Evolutionary conservation across 352 stramenopile species (phyloP), one percentile per base, ranked within the genome.

Genomic region (Phytopythium montanum): DNA sequence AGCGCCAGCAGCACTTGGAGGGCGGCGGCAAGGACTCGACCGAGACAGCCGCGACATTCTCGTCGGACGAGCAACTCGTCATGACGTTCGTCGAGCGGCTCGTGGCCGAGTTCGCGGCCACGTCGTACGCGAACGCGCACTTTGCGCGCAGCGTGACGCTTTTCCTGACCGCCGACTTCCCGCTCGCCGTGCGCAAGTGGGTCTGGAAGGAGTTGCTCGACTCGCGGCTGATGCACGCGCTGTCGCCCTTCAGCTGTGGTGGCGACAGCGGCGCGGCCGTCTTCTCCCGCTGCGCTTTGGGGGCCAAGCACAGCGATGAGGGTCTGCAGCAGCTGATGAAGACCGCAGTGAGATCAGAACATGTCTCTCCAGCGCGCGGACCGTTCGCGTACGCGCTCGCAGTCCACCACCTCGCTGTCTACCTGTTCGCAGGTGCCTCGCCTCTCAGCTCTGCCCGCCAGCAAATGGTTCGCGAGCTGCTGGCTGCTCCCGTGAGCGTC

Each of bases 141-240:
- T 90, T 92, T 72, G 76, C 83, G 0, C 69, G 76, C n/a, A 76
- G 75, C 39, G 54, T 91, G 45, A 81, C 83, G 48, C 62, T 92
- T 62, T 70, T 90, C 19, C 50, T 92, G 42, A 51, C 72, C 18
- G 68, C 67, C 4, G 81, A 90, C 50, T 88, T 90, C 39, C 73
- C 81, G 31, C 31, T 79, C 12, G 64, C 61, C n/a, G 42, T 88
- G 16, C 79, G 80, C 28, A 81, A 78, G 42, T 87, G 73, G 51
- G 70, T 90, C 31, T 92, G 83, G 83, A 87, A 86, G 57, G 82
- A 92, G 62, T 65, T 92, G 1, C 59, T 76, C 12, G 76, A 69
- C 19, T 76, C 68, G 14, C 76, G 72, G 33, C 46, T 88, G 58
- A 59, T 92, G 26, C 74, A 88, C 54, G 66, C 65, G 10, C 75